A percentile compares a stretch with the other conserved stretches of the same genome.
These are phyloP conservation scores for Furcasterigmium furcatum DNA, from an alignment of 2,329 filamentous ascomycete genomes.

Conservation along the genomic window DNA sequence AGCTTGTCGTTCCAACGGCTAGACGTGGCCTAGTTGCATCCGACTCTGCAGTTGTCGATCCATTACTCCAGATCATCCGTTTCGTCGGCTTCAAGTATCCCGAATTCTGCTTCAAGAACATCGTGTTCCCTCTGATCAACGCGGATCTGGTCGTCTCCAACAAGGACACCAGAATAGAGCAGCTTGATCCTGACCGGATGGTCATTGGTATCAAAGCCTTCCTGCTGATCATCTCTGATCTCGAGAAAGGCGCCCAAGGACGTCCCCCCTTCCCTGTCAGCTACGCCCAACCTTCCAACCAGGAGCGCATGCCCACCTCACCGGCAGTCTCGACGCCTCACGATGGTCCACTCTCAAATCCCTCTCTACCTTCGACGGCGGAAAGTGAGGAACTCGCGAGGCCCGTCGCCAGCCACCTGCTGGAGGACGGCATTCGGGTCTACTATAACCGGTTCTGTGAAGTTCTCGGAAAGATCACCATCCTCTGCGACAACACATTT, in stretches of 20 bases:
- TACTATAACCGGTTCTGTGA: conserved; percentile 92
- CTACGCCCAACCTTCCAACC: conserved; percentile 33
- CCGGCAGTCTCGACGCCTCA: conserved; percentile 42
- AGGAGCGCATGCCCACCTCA: conserved; percentile 46
- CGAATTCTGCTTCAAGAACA: conserved; percentile 85
- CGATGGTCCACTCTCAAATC: conserved; percentile 16
- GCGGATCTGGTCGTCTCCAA: conserved; percentile 79
- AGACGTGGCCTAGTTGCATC: conserved; percentile 80
- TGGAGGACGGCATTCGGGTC: conserved; percentile 76
- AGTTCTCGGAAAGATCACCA: conserved; percentile 91
- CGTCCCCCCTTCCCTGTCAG: conserved; percentile 80
- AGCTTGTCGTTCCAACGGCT: conserved; percentile 75
- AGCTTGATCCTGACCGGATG: conserved; percentile 92
- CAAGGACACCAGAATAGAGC: conserved; percentile 80
- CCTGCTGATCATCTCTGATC: conserved; percentile 85
- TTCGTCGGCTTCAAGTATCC: conserved; percentile 93
- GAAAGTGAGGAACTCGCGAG: conserved; percentile 65
- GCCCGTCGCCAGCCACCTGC: conserved; percentile 56
- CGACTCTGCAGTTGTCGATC: conserved; percentile 81
- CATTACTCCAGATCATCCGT: conserved; percentile 87
- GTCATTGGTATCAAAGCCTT: conserved; percentile 97
- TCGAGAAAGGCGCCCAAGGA: conserved; percentile 78
- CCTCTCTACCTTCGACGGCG: conserved; percentile 17
- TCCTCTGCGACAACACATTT: conserved; percentile 95
- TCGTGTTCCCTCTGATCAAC: conserved; percentile 95